Base-by-base conservation (phyloP, 2,329 filamentous ascomycete genomes). In the Trichocomaceae sp. region DNA sequence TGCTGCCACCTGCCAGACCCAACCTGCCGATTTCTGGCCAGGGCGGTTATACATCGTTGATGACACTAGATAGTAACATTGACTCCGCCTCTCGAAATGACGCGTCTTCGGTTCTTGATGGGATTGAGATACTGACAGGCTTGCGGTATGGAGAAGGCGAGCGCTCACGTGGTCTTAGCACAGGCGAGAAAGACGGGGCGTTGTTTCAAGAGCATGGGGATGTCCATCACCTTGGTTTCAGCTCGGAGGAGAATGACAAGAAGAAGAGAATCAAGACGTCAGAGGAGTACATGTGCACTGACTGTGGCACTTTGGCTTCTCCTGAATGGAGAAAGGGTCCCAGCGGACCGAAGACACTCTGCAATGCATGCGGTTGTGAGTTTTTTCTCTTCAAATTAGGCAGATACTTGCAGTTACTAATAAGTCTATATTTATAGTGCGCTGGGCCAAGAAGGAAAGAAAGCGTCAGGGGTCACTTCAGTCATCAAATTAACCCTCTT, bases 311-410 rank as follows among this genome's bases (percentile, higher is more conserved):
- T 0, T 79, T 95, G 41, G 91, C 96, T 66, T 95, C 89, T 15
- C 92, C 92, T 0, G 92, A 97, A 75, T 97, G 92, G 92, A 81
- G 92, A 59, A 96, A 96, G 70, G 92, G 92, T 0, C 92, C 92
- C 0, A 89, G 83, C 59, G 92, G 92, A 2, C 91, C 91, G 1
- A 96, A 97, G 72, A 96, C 92, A 8, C 75, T 97, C 12, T 97
- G 92, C 72, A 97, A 97, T 74, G 92, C 92, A 7, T 97, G 92
- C 68, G 92, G 92, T 84, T 88, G 81, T 81, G 63, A 73, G 78
- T 77, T 15, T 19, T 12, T 12, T 45, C 31, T 56, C 33, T 13
- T 19, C 8, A 19, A 41, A 41, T 41, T 2, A 19, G 37, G 20
- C 3, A 42, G 39, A 22, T 6, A 33, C 19, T 22, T 47, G 20